Base-by-base conservation (phyloP, 257 asterid genomes). In the Scutellaria barbata region DNA sequence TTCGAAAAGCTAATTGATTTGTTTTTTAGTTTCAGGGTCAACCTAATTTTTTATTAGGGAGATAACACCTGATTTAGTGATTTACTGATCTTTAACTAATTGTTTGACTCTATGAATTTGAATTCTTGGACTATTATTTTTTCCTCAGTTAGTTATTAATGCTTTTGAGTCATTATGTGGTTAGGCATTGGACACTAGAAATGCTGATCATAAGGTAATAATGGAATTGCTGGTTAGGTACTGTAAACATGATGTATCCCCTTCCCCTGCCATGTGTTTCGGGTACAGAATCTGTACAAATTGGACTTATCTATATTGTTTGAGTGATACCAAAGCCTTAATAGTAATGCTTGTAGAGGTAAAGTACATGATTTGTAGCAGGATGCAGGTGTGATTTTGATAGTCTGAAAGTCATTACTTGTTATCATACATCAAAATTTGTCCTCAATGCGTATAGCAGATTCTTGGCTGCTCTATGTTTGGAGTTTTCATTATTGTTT, bases 1-100 rank as follows among this genome's bases (percentile, higher is more conserved):
- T 58, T 59, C 50, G 10, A 42, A 46, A 68, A 48, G 18, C 48
- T 48, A 61, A 52, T 68, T 25, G 51, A 56, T 63, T 63, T 59
- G 41, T 13, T 25, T 66, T 56, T 35, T 46, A 41, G 45, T 46
- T 45, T 33, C 13, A 17, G 46, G 16, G 59, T 57, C 57, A 66
- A 56, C 33, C 68, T 50, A 59, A 25, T 35, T 10, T 66, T 69
- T 57, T 74, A 22, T 46, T 37, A 4, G 54, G 30, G 41, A 18
- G 53, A 45, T 53, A 7, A 20, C 58, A 57, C 25, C 50, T 50
- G 7, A 7, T 10, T 35, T 50, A 35, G 65, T 1, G 33, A 69
- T 69, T 17, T 63, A 42, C 10, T 53, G 5, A 57, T 77, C 57
- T 60, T n/a, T 52, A 7, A 53, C 45, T 11, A 45, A 43, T 40